A percentile compares a stretch with the other conserved stretches of the same genome.
phyloP scores from a whole-genome alignment of 768 basidiomycete species.

The Cystoderma amianthinum region DNA sequence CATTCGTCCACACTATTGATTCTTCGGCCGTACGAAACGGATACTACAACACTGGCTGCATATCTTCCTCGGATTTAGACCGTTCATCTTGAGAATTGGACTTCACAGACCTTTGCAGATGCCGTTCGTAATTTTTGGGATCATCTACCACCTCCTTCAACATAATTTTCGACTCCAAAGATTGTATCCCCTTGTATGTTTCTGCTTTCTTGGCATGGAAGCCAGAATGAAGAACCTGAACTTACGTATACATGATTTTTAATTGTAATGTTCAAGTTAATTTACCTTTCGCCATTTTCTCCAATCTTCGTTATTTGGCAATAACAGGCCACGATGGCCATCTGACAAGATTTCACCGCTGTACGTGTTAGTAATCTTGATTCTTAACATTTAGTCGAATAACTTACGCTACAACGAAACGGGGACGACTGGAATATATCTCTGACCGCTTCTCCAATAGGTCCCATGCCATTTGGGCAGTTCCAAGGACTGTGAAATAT shows the following conservation, averaged over 20 bases:
- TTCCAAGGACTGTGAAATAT: conserved; percentile 30
- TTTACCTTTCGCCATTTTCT: conserved; percentile 38
- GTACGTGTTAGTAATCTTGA: background rate
- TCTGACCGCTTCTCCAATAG: conserved; percentile 39
- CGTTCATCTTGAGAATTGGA: background rate
- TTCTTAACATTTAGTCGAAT: too few species aligned
- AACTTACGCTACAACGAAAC: conserved; percentile 35
- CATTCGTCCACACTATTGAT: conserved; percentile 38
- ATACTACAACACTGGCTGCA: conserved; percentile 36
- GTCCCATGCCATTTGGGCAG: conserved; percentile 38
- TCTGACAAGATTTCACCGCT: conserved; percentile 41
- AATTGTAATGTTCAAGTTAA: background rate
- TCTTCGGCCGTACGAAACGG: conserved; percentile 35
- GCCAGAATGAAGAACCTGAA: conserved; percentile 34
- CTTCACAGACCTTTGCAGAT: conserved; percentile 26
- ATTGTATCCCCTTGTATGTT: conserved; percentile 38
- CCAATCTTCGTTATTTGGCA: conserved; percentile 36
- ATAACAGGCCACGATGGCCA: conserved; percentile 38
- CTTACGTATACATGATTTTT: background rate
- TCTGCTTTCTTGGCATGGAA: conserved; percentile 34
- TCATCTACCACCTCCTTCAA: conserved; percentile 31
- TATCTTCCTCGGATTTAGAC: conserved; percentile 18
- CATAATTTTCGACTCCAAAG: conserved; percentile 37
- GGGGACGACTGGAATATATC: conserved; percentile 40
- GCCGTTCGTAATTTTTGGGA: conserved; percentile 30